Evolutionary conservation across 2,329 filamentous ascomycete genomes (phyloP), one percentile per base, ranked within the genome.

Genomic region (Neonectria faginata): DNA sequence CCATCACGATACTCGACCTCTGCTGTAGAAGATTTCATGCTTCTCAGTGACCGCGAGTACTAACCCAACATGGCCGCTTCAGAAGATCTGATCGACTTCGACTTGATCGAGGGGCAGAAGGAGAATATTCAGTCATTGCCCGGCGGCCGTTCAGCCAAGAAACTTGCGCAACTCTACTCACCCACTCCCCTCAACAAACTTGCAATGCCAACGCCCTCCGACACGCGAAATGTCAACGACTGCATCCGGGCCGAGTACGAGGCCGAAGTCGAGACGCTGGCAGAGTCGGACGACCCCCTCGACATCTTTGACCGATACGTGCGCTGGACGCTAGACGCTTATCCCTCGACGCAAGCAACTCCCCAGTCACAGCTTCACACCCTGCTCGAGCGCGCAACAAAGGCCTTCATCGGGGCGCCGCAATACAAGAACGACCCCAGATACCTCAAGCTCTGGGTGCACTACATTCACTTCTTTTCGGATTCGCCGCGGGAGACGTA

Each of bases 231-330:
- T 70, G 84, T 93, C 68, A 92, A 97, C 81, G 90, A 95, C 76
- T 88, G 87, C 60, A 91, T 92, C 71, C 89, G 95, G 70, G 88
- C 91, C 72, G 91, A 95, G 74, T 98, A 93, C 73, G 96, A 99
- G 79, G 86, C 89, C 12, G 96, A 98, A 78, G 80, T 98, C 18
- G 85, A 88, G 47, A 88, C 84, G 52, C 90, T 97, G 55, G 87
- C 88, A 67, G 96, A 99, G 77, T 93, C 92, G 0, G 96, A 99
- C 76, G 96, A 99, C 75, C 96, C 96, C 1, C 88, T 99, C 52
- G 96, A 98, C 74, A 88, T 97, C 66, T 99, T 93, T 82, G 95
- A 98, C 78, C 91, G 96, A 77, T 99, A 99, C 77, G 93, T 98
- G 62, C 93, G 93, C 80, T 99, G 96, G 96, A 97, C 94, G 1